These are phyloP conservation scores for Spathaspora sp. DNA, from an alignment of 805 yeast genomes.

Conservation along the genomic window DNA sequence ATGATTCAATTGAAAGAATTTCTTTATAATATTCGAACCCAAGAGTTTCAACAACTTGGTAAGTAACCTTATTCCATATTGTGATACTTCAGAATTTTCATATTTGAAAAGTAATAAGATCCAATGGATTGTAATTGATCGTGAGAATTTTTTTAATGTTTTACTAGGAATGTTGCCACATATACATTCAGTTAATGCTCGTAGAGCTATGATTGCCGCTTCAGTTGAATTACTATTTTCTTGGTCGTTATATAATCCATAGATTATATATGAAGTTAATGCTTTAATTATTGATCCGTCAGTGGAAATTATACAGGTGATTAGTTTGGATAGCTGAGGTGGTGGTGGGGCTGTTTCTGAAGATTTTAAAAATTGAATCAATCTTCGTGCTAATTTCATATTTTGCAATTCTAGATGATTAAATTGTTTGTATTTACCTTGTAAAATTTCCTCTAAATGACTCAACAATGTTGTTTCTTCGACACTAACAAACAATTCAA, in stretches of 20 bases:
- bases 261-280: conserved; percentile 44
- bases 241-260: conserved; percentile 39
- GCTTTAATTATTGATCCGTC: conserved; percentile 53
- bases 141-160: conserved; percentile 41
- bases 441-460: conserved; percentile 55
- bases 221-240: conserved; percentile 31
- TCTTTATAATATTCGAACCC: conserved; percentile 44
- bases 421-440: conserved; percentile 43
- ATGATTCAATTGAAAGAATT: conserved; percentile 45
- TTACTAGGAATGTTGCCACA: conserved; percentile 35
- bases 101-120: conserved; percentile 48
- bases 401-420: conserved; percentile 52
- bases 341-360: conserved; percentile 10
- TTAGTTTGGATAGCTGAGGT: conserved; percentile 17
- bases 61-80: conserved; percentile 43
- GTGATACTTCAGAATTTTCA: conserved; percentile 29
- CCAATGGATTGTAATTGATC: conserved; percentile 66
- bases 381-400: conserved; percentile 45
- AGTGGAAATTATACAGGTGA: conserved; percentile 19
- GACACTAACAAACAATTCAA: conserved; percentile 47
- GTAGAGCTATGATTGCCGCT: conserved; percentile 28
- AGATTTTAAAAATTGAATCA: conserved; percentile 47
- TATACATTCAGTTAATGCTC: conserved; percentile 32
- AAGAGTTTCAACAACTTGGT: conserved; percentile 44
- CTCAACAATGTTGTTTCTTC: too few relatives aligned